Conservation (phyloP, 192 early-diverging fungal genomes). For the Lobulomyces angularis region DNA sequence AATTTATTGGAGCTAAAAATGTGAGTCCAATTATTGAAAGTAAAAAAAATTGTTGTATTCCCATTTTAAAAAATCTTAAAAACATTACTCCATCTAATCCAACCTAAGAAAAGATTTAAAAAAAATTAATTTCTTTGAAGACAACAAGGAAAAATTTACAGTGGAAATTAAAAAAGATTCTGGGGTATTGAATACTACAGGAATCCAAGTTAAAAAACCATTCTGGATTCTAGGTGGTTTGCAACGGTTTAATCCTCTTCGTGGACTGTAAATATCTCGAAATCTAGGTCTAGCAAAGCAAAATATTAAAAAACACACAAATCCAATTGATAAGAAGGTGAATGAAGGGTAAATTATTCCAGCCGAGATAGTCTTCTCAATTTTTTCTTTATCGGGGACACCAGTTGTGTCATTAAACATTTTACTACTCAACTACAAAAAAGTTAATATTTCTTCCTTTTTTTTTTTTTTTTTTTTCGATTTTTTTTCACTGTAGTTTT, state of each 20-base stretch:
- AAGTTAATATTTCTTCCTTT: too few species aligned
- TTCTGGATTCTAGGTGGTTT: conserved; percentile 25
- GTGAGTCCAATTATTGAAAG: conserved; percentile 27
- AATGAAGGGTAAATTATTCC: conserved; percentile 15
- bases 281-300: conserved; percentile 26
- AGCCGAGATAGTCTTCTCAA: not conserved
- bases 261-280: conserved; percentile 31
- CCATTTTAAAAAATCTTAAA: conserved; percentile 35
- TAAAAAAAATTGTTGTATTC: conserved; percentile 22
- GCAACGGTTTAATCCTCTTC: conserved; percentile 17
- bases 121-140: too few species aligned
- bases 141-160: too few species aligned
- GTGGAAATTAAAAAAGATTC: conserved; percentile 28
- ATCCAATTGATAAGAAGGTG: conserved; percentile 27
- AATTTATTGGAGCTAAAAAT: conserved; percentile 36
- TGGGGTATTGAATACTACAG: conserved; percentile 12
- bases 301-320: conserved; percentile 25
- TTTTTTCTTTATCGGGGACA: conserved; percentile 1
- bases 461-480: too few species aligned
- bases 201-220: conserved; percentile 23
- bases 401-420: too few species aligned
- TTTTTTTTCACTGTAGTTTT: too few species aligned
- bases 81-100: conserved; percentile 37
- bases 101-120: too few species aligned
- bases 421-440: too few species aligned